Conservation (phyloP, 441 rosid species). For the Pelargonium fulgidum region DNA sequence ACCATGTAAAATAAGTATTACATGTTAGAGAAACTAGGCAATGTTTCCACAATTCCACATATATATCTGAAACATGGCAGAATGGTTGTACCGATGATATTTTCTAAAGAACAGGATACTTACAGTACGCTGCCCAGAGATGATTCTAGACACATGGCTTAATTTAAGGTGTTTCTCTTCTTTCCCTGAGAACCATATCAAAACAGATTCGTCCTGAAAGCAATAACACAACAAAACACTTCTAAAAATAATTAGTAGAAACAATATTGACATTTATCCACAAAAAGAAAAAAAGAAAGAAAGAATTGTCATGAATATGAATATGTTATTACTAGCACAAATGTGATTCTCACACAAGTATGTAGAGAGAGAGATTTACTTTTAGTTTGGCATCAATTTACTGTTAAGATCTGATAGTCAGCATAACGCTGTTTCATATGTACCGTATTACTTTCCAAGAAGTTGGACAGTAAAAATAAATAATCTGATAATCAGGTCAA, state of each 20-base stretch:
- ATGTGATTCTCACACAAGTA: too few relatives aligned
- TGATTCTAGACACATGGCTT: slow-evolving; percentile 82
- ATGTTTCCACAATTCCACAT: too few relatives aligned
- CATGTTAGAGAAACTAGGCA: too few relatives aligned
- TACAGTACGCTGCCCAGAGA: slow-evolving; percentile 97
- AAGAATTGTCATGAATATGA: too few relatives aligned
- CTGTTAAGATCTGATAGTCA: too few relatives aligned
- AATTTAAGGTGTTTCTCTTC: slow-evolving; percentile 90
- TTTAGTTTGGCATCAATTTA: too few relatives aligned
- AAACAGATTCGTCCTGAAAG: slow-evolving; percentile 86
- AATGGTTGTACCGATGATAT: background rate
- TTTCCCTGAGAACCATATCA: slow-evolving; percentile 94
- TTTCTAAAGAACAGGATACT: slow-evolving; percentile 28
- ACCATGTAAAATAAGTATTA: too few relatives aligned
- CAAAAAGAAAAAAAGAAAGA: background rate
- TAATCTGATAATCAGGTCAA: too few relatives aligned
- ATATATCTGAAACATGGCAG: slow-evolving; percentile 1
- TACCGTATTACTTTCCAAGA: too few relatives aligned
- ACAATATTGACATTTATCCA: slow-evolving; percentile 14
- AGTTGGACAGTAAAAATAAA: too few relatives aligned
- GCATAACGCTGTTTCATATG: too few relatives aligned
- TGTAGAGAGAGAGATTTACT: background rate
- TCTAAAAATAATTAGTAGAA: slow-evolving; percentile 14
- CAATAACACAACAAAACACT: slow-evolving; percentile 13
- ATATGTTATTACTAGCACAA: too few relatives aligned